phyloP scores from a whole-genome alignment of 75 land plant species.

The Ceratopteris richardii region DNA sequence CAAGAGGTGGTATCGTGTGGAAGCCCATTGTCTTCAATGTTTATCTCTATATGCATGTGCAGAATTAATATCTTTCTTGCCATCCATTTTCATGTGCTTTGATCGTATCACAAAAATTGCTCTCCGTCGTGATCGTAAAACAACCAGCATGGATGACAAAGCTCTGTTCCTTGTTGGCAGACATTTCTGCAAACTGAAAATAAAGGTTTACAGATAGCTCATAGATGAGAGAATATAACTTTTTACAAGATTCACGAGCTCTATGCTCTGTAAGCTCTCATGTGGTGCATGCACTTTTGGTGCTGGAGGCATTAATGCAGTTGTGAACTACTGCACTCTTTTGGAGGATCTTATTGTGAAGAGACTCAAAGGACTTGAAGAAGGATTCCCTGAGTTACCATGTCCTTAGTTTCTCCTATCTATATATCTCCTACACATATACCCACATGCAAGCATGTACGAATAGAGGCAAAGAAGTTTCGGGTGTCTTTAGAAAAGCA shows the following conservation, averaged over 20 bases:
- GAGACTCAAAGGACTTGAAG: constrained; percentile 21
- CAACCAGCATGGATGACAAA: constrained; percentile 53
- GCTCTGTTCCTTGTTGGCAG: constrained; percentile 41
- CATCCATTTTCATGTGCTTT: constrained; percentile 46
- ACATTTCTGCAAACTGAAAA: constrained; percentile 59
- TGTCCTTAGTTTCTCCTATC: too few relatives aligned
- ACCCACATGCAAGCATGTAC: too few relatives aligned
- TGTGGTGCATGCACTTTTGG: constrained; percentile 84
- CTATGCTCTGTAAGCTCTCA: constrained; percentile 52
- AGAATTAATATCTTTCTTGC: constrained; percentile 31
- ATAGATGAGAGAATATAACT: constrained; percentile 55
- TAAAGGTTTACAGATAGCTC: constrained; percentile 58
- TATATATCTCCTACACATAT: too few relatives aligned
- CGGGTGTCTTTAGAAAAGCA: too few relatives aligned
- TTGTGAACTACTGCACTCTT: constrained; percentile 15
- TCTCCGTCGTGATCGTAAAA: constrained; percentile 65
- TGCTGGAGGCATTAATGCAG: constrained; percentile 29
- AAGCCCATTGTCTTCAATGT: constrained; percentile 64
- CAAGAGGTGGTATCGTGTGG: constrained; percentile 65
- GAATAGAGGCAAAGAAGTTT: too few relatives aligned
- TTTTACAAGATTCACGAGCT: constrained; percentile 38
- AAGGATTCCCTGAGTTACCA: constrained; percentile 21
- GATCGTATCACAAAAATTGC: constrained; percentile 66
- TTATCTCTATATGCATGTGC: constrained; percentile 53
- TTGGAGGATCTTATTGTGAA: constrained; percentile 36